Conservation (phyloP, 495 filamentous ascomycete genomes). For the Aspergillus nidulans region DNA sequence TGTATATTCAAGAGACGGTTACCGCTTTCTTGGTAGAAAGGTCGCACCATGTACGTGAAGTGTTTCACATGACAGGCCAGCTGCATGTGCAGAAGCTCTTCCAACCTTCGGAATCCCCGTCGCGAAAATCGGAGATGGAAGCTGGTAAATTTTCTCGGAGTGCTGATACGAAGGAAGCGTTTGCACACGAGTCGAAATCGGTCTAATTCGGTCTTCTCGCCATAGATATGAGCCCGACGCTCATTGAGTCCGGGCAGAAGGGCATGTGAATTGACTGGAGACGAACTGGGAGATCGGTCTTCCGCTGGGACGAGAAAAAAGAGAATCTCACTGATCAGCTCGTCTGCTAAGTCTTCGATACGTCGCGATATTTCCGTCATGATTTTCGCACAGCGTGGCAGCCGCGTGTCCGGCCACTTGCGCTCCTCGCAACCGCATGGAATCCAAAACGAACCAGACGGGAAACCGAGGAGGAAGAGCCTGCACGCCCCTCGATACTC, state of each 20-base stretch:
- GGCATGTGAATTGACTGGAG: constrained; percentile 9
- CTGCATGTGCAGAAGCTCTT: constrained; percentile 47
- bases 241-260: constrained; percentile 6
- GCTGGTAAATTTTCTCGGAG: constrained; percentile 55
- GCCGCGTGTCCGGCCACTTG: constrained; percentile 37
- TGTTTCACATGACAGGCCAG: constrained; percentile 59
- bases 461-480: constrained; percentile 9
- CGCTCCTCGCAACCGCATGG: constrained; percentile 37
- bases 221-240: constrained; percentile 14
- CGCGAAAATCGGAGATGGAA: constrained; percentile 58
- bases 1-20: constrained; percentile 28
- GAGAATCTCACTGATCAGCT: constrained; percentile 56
- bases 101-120: constrained; percentile 53
- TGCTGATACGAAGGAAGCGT: constrained; percentile 57
- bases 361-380: constrained; percentile 31
- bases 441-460: constrained; percentile 18
- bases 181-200: constrained; percentile 57
- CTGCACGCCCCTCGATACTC: constrained; percentile 10
- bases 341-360: constrained; percentile 54
- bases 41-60: constrained; percentile 69
- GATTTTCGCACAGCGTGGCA: constrained; percentile 30
- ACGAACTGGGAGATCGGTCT: constrained; percentile 7
- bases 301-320: constrained; percentile 27
- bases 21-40: constrained; percentile 56
- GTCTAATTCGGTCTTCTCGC: constrained; percentile 37